Evolutionary conservation across 129 eudicot genomes (phyloP).

Genomic region (Artemisia argyi): DNA sequence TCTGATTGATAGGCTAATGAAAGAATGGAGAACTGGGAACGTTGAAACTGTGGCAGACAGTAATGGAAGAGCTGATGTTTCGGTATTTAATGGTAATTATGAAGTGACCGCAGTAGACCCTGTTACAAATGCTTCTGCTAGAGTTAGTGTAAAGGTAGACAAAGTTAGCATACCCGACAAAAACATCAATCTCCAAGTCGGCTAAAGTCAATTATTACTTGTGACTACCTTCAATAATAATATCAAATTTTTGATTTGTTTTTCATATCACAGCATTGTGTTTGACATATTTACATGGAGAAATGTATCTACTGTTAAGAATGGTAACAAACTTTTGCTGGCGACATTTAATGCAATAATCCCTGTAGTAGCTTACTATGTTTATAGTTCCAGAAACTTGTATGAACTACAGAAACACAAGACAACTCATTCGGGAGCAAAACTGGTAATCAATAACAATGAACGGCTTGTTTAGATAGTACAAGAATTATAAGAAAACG

Average conservation of each 20-base stretch:
- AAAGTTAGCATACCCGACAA: constrained; percentile 27
- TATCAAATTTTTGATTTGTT: neutral
- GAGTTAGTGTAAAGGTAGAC: constrained; percentile 30
- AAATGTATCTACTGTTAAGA: too few relatives aligned
- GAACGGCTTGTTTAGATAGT: neutral
- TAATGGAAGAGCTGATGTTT: constrained; percentile 43
- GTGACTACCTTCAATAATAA: neutral
- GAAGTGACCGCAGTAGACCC: constrained; percentile 39
- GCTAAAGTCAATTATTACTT: constrained; percentile 14
- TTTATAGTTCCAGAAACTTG: constrained; percentile 5
- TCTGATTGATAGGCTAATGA: constrained; percentile 50
- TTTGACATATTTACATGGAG: neutral
- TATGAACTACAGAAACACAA: neutral
- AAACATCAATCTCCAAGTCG: constrained; percentile 24
- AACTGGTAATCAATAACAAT: constrained; percentile 8
- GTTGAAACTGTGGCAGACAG: constrained; percentile 38
- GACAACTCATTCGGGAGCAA: neutral
- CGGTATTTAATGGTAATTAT: constrained; percentile 63
- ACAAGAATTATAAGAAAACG: neutral
- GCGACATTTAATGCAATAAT: too few relatives aligned
- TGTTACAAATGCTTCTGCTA: constrained; percentile 23
- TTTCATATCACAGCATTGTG: neutral
- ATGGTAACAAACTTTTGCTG: too few relatives aligned
- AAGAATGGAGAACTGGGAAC: constrained; percentile 28
- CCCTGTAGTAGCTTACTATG: neutral